Conservation (phyloP, 2,329 filamentous ascomycete genomes). For the Alternaria solani region DNA sequence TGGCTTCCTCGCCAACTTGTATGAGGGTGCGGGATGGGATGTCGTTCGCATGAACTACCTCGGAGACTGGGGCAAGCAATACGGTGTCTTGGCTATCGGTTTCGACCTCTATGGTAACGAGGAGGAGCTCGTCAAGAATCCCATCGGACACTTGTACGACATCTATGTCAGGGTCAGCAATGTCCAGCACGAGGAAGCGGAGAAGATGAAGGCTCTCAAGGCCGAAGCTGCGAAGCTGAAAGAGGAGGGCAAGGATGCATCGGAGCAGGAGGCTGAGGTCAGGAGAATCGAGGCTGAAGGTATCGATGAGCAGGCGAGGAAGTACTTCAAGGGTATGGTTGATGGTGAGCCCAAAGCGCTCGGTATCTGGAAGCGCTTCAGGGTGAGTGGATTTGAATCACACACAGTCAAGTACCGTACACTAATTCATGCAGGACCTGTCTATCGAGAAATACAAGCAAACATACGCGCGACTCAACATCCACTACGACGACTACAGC, state of each 20-base stretch:
- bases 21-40: constrained; percentile 73
- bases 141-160: constrained; percentile 82
- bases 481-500: constrained; percentile 71
- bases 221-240: constrained; percentile 49
- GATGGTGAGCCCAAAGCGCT: constrained; percentile 67
- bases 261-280: constrained; percentile 52
- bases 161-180: constrained; percentile 80
- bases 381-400: constrained; percentile 37
- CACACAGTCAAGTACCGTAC: background rate
- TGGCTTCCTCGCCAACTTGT: constrained; percentile 74
- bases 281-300: constrained; percentile 50
- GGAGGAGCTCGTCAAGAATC: constrained; percentile 73
- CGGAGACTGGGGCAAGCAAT: constrained; percentile 81
- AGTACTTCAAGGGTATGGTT: constrained; percentile 74
- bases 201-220: constrained; percentile 67
- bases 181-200: constrained; percentile 70
- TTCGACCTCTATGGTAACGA: constrained; percentile 80
- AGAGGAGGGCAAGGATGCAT: constrained; percentile 53
- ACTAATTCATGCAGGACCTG: constrained; percentile 54
- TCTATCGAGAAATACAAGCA: constrained; percentile 71
- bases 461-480: constrained; percentile 70
- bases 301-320: constrained; percentile 75
- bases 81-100: constrained; percentile 74
- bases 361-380: constrained; percentile 69
- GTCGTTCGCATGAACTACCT: constrained; percentile 77